A percentile compares a stretch with the other conserved stretches of the same genome.
Conservation (phyloP, 495 filamentous ascomycete species). For the Penicillium steckii region DNA sequence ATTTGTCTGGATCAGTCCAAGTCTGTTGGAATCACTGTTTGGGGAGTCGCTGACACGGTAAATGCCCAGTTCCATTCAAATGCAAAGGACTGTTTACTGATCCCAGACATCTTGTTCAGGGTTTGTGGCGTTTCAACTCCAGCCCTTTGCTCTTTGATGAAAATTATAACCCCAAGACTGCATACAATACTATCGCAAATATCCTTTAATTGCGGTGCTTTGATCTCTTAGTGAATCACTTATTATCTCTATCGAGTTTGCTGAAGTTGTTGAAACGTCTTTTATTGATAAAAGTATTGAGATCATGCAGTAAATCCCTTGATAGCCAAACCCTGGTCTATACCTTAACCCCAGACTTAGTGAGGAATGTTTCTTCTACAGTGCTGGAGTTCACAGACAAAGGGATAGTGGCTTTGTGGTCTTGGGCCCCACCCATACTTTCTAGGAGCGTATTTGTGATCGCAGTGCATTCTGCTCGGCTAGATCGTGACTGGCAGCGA, state of each 20-base stretch:
- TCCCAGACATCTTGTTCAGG: constrained; percentile 21
- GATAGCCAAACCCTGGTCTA: neutral
- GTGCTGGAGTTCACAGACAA: neutral
- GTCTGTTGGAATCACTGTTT: constrained; percentile 75
- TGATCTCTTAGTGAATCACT: too few relatives aligned
- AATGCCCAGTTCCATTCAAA: constrained; percentile 10
- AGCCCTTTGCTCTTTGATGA: constrained; percentile 67
- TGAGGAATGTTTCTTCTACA: neutral
- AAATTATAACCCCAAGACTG: constrained; percentile 60
- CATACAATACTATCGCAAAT: constrained; percentile 60
- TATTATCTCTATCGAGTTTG: too few relatives aligned
- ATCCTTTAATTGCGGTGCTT: too few relatives aligned
- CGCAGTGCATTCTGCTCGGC: neutral
- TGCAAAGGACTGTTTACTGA: neutral
- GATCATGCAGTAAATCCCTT: neutral
- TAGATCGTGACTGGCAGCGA: neutral
- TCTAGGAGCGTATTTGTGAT: neutral
- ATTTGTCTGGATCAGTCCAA: constrained; percentile 62
- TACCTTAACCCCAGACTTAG: neutral
- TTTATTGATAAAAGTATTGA: neutral
- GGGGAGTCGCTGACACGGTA: constrained; percentile 69
- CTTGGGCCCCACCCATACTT: neutral
- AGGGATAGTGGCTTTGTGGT: neutral
- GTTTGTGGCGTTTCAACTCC: constrained; percentile 61
- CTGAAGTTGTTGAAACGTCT: neutral